These are phyloP conservation scores for Gynostemma pentaphyllum DNA, from an alignment of 306 rosid genomes.

Conservation along the genomic window DNA sequence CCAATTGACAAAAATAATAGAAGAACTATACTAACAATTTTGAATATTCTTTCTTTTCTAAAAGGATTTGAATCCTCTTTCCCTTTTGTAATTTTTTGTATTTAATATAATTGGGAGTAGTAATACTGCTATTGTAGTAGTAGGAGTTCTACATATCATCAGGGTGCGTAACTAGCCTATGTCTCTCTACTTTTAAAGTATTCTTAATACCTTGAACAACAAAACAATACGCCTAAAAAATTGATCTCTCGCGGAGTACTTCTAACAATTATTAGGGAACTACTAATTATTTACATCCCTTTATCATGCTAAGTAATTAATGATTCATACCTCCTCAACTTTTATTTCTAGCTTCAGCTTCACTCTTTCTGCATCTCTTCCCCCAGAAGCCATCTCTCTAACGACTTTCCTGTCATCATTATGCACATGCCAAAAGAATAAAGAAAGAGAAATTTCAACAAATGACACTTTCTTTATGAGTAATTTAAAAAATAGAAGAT, in stretches of 20 bases:
- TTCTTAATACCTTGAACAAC: background rate
- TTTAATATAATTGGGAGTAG: background rate
- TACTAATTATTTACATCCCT: background rate
- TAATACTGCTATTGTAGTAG: too few relatives aligned
- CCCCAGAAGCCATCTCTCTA: conserved; percentile 68
- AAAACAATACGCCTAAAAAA: background rate
- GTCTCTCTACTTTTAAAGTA: background rate
- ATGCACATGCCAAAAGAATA: background rate
- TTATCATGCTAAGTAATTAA: background rate
- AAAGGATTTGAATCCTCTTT: background rate
- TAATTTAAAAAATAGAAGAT: too few relatives aligned
- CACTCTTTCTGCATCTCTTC: conserved; percentile 78
- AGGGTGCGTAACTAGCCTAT: background rate
- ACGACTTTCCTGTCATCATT: conserved; percentile 64
- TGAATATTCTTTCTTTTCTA: background rate
- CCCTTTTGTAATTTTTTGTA: background rate
- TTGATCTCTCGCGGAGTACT: background rate
- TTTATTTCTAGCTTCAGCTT: conserved; percentile 78
- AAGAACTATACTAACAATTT: too few relatives aligned
- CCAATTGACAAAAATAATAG: too few relatives aligned
- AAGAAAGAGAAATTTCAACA: background rate
- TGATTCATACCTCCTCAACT: conserved; percentile 67
- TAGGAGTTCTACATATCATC: background rate
- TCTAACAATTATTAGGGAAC: background rate
- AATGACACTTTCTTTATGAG: too few relatives aligned